Evolutionary conservation across 208 protist species (phyloP), one percentile per base, ranked within the genome.

Genomic region (Crithidia sp.): DNA sequence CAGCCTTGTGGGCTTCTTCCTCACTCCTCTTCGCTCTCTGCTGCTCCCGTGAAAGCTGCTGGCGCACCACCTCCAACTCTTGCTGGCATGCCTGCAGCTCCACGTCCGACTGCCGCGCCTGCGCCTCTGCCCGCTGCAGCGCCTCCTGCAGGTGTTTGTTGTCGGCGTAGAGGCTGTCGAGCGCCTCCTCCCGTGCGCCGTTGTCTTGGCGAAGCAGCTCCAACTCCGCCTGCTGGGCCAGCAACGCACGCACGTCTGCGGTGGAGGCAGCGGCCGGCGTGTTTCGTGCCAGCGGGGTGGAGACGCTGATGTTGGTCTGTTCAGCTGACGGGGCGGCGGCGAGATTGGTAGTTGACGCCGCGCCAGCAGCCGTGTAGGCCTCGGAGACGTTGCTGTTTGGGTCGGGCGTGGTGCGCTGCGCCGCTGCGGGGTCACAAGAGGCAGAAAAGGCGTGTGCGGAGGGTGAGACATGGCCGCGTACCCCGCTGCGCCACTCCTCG

Each of bases 131-230:
- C 7, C 77, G 45, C 16, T 50, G 59, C 62, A 83, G 67, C 7
- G 77, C 59, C 36, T 84, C 67, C 41, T 81, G 83, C 49, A 83
- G 60, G 7, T 13, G 16, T 43, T 74, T 72, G 39, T 74, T 77
- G 66, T 89, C 84, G 5, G 70, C 56, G 74, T 86, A 89, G 16
- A 89, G 54, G 53, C 66, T 63, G 56, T 79, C 68, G 5, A 89
- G 59, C 6, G 84, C 81, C 40, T 89, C 84, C 19, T 89, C 84
- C 5, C 74, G 76, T 13, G 78, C 81, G 16, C 19, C 54, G 59
- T 67, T 69, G 62, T 89, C 84, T 8, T 62, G 58, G 13, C 61
- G 50, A 13, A 68, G 54, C 14, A 56, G 63, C 58, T 83, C 64
- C 67, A 75, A 52, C 64, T 72, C 45, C 28, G 62, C 50, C 50